Base-by-base conservation (phyloP, 2,329 filamentous ascomycete species). In the Trichocomaceae sp. region DNA sequence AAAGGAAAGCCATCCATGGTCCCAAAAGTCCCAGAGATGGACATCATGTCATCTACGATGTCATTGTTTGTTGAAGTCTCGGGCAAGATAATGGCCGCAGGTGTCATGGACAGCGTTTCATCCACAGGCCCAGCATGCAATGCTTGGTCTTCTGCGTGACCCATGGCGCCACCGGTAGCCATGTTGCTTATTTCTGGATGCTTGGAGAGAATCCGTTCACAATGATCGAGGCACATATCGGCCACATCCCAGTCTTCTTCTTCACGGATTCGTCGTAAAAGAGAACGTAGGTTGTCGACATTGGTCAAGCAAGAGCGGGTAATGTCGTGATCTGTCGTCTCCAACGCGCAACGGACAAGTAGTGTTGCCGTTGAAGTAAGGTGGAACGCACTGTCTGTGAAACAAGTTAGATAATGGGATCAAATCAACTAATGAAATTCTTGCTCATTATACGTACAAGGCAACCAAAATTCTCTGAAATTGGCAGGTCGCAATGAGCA, bases 181-280 rank as follows among this genome's bases (percentile, higher is more conserved):
- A 52, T 39, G 15, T 35, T 57, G 51, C 54, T 56, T 46, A 56
- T 58, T 4, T 64, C 67, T 5, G 70, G 69, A 26, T 72, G 70
- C 42, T 71, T 65, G 63, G 68, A 72, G 59, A 76, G 65, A 51
- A 76, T 72, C 26, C 68, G 67, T 55, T 76, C 74, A 62, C 74
- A 75, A 61, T 75, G 72, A 41, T 81, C 77, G 3, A 81, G 65
- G 45, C 77, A 80, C 64, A 79, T 80, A 48, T 78, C 75, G 7
- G 78, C 78, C 8, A 81, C 72, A 58, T 82, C 79, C 79, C 79
- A 82, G 49, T 78, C 74, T 60, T 78, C 75, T 50, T 78, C 74
- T 29, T 75, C 74, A 13, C 72, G 69, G 20, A 77, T 75, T 47
- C 71, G 68, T 41, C 75, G 74, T 7, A 80, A 72, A 31, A 77